Base-by-base conservation (phyloP, 2,329 filamentous ascomycete species). In the Paraphaeosphaeria minitans region DNA sequence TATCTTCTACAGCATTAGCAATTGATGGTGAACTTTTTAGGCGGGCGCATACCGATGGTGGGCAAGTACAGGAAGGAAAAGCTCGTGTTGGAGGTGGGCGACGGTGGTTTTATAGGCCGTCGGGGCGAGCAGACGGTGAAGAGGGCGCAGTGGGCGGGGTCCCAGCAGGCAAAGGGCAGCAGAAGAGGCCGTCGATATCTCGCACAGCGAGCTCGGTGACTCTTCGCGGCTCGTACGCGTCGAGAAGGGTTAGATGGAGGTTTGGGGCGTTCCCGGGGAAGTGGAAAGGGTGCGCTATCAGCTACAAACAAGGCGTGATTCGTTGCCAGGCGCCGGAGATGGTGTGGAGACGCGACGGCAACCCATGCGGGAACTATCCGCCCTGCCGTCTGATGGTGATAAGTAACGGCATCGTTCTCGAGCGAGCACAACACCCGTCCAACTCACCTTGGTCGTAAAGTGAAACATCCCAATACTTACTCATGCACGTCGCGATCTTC, bases 31-130 rank as follows among this genome's bases (percentile, higher is more conserved):
- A 55, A 46, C 46, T 59, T 62, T 46, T 62, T 55, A 56, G 63
- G 57, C 39, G 63, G 66, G 67, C 64, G 66, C 72, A 24, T 76
- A 76, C 73, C 70, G 66, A 68, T 60, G 60, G 52, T 55, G 57
- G 61, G 65, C 66, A 66, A 65, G 57, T 53, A 58, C 59, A 57
- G 60, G 47, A 65, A 63, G 60, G 61, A 60, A 64, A 56, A 66
- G 42, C 45, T 52, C 29, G 29, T 45, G 53, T 56, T 45, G 60
- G 37, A 57, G 63, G 59, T 50, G 59, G 33, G 59, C 53, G 60
- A 57, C 48, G 59, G 51, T 59, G 52, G 52, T 59, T 66, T 60
- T 63, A 63, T 62, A 64, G 19, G 37, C 27, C 13, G 8, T 45
- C 41, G 39, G 49, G 43, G 14, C 31, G 19, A 9, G 27, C 35